phyloP scores from a whole-genome alignment of 495 filamentous ascomycete genomes.

The Tuber indicum region DNA sequence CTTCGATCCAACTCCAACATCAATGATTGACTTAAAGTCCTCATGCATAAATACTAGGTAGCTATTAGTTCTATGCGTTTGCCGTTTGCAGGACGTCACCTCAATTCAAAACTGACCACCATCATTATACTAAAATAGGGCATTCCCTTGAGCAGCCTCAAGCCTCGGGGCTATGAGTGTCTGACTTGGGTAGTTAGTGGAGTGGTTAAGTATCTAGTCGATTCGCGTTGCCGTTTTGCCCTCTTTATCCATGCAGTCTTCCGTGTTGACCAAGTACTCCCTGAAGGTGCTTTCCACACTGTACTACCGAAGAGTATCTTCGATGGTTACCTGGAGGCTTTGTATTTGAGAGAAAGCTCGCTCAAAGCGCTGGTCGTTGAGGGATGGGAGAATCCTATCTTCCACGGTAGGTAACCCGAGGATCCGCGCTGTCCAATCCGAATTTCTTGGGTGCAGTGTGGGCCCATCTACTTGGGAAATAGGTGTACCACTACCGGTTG shows the following conservation, averaged over 20 bases:
- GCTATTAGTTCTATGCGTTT: slow-evolving; percentile 6
- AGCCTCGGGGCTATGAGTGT: slow-evolving; percentile 39
- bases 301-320: slow-evolving; percentile 45
- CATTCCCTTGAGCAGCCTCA: slow-evolving; percentile 41
- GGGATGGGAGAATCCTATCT: slow-evolving; percentile 35
- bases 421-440: slow-evolving; percentile 22
- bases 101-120: slow-evolving; percentile 25
- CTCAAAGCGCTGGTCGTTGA: slow-evolving; percentile 41
- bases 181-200: slow-evolving; percentile 14
- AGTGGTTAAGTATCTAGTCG: slow-evolving; percentile 44
- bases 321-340: slow-evolving; percentile 41
- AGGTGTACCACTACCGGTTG: slow-evolving; percentile 5
- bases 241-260: slow-evolving; percentile 38
- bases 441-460: slow-evolving; percentile 39
- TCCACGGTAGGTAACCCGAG: slow-evolving; percentile 41
- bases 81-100: neutral
- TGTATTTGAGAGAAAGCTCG: slow-evolving; percentile 45
- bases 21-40: slow-evolving; percentile 45
- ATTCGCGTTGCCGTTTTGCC: slow-evolving; percentile 38
- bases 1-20: slow-evolving; percentile 46
- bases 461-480: neutral
- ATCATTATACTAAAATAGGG: slow-evolving; percentile 46
- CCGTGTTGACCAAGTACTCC: slow-evolving; percentile 49
- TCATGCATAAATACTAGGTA: slow-evolving; percentile 40
- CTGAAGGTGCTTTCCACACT: slow-evolving; percentile 44